These are phyloP conservation scores for Picea glauca DNA, from an alignment of 75 land plant genomes.

Conservation along the genomic window DNA sequence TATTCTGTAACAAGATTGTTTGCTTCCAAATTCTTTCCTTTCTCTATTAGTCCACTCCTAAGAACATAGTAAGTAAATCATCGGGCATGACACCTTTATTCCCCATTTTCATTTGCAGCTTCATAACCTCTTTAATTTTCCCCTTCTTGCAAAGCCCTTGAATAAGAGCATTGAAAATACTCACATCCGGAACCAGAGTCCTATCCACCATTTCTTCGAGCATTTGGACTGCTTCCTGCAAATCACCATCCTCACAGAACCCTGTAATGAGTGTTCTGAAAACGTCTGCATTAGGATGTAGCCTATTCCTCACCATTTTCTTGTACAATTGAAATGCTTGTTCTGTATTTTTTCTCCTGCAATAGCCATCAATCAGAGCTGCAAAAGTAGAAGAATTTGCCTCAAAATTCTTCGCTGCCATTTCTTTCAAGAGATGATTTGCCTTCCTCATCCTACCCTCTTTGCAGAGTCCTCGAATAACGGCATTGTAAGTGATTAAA, in stretches of 20 bases:
- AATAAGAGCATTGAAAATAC: conserved; percentile 23
- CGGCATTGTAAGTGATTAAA: conserved; percentile 53
- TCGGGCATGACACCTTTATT: no score
- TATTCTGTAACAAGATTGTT: no score
- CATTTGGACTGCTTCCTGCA: conserved; percentile 45
- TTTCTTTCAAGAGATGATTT: conserved; percentile 35
- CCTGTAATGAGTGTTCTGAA: conserved; percentile 38
- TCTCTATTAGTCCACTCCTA: no score
- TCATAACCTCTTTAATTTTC: conserved; percentile 11
- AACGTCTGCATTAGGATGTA: conserved; percentile 23
- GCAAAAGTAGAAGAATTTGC: conserved; percentile 57
- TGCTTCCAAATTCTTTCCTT: no score
- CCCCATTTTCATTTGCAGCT: no score
- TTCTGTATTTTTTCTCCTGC: conserved; percentile 46
- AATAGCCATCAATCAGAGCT: conserved; percentile 57
- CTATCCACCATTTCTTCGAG: conserved; percentile 47
- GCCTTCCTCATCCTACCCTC: conserved; percentile 67
- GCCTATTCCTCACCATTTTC: conserved; percentile 47
- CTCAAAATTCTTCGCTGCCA: conserved; percentile 26
- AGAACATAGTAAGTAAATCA: no score
- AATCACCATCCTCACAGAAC: conserved; percentile 45
- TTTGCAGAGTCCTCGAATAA: conserved; percentile 61
- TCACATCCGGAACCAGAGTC: conserved; percentile 28
- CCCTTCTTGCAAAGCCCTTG: conserved; percentile 25
- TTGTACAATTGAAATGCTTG: conserved; percentile 48